A percentile compares a stretch with the other conserved stretches of the same genome.
phyloP scores from a whole-genome alignment of 2,329 filamentous ascomycete genomes.

The Verticillium nonalfalfae region DNA sequence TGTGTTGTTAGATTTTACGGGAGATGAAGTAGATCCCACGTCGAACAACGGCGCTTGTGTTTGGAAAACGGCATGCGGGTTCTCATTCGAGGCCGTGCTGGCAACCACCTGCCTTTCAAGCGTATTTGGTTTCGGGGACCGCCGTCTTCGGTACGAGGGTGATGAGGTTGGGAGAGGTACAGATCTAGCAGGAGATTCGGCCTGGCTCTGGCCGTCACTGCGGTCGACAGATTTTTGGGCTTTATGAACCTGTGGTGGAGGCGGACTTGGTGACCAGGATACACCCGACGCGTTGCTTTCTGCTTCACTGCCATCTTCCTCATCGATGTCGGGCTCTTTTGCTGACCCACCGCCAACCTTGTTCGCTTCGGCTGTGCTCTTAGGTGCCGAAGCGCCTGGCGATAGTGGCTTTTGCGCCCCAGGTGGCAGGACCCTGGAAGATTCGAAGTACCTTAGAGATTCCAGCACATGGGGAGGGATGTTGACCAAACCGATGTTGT shows the following conservation, averaged over 20 bases:
- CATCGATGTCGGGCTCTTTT: neutral
- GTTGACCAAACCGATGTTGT: conserved; percentile 18
- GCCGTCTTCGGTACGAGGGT: neutral
- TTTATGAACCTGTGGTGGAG: no score
- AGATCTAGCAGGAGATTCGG: neutral
- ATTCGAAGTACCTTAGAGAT: conserved; percentile 16
- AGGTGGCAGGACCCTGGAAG: conserved; percentile 7
- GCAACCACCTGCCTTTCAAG: neutral
- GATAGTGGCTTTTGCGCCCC: conserved; percentile 5
- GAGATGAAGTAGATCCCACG: neutral
- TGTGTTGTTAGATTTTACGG: neutral
- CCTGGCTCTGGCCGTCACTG: neutral
- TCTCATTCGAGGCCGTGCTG: neutral
- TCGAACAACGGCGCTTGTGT: neutral
- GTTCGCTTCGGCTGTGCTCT: neutral
- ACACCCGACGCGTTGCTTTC: neutral
- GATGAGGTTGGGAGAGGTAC: neutral
- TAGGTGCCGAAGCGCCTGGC: neutral
- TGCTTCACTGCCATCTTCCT: conserved; percentile 5
- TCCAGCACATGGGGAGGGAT: conserved; percentile 29
- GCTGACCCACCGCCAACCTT: neutral
- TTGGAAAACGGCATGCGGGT: neutral
- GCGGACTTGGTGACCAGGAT: conserved; percentile 17
- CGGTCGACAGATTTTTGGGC: neutral
- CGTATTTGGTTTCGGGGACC: neutral